phyloP scores from a whole-genome alignment of 1,284 basidiomycete species.

The Microbotryum lychnidis-dioicae region DNA sequence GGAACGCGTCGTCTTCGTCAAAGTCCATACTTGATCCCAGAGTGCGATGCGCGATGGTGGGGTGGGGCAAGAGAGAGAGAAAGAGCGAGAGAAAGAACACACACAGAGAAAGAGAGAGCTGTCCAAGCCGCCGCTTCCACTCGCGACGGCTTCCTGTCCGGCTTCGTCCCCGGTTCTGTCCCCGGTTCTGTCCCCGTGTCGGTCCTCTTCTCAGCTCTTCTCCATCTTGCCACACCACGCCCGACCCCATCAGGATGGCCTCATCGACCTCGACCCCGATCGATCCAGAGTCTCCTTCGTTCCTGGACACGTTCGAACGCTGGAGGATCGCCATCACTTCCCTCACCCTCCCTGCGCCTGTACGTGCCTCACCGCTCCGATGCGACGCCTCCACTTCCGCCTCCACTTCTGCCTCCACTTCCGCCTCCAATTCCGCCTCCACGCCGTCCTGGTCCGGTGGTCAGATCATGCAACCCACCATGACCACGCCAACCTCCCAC shows the following conservation, averaged over 20 bases:
- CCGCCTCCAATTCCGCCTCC: neutral
- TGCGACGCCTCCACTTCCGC: neutral
- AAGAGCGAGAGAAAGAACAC: no score
- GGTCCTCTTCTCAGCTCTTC: no score
- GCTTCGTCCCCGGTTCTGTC: no score
- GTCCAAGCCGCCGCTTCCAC: no score
- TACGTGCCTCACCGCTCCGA: constrained; percentile 3
- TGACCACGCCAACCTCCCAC: neutral
- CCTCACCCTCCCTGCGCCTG: constrained; percentile 8
- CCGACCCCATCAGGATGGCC: no score
- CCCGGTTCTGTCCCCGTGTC: no score
- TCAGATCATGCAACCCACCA: constrained; percentile 10
- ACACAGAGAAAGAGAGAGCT: no score
- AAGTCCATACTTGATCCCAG: constrained; percentile 4
- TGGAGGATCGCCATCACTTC: constrained; percentile 15
- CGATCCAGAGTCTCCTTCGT: constrained; percentile 10
- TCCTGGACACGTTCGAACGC: constrained; percentile 20
- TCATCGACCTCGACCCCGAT: neutral
- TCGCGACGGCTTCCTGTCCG: no score
- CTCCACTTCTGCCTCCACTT: no score
- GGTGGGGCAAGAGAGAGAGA: no score
- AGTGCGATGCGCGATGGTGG: no score
- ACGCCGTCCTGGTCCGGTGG: constrained; percentile 17
- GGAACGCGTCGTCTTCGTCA: constrained; percentile 30
- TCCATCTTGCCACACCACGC: neutral